Base-by-base conservation (phyloP, 306 rosid genomes). In the Cicer yamashitae region DNA sequence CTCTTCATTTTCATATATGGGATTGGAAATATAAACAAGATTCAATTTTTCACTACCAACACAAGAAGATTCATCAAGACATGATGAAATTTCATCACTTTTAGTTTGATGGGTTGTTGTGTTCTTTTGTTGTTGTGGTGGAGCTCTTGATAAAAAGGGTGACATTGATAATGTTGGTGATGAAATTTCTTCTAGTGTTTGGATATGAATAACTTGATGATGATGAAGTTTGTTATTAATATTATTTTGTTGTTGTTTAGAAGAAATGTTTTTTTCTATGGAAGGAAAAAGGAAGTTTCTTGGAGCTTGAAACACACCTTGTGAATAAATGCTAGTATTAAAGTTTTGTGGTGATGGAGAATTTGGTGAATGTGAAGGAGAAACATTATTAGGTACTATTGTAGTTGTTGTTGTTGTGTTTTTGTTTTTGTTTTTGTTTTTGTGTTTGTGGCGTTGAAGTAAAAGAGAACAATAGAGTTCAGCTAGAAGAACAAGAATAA, bases 401-500 rank as follows among this genome's bases (percentile, higher is more conserved):
- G 30, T 17, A n/a, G 80, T 3, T 38, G 56, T 37, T 40, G 79
- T 34, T 25, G 50, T 34, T 60, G 66, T 30, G 88, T 5, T 64
- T 76, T 18, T 18, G 69, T 2, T 50, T n/a, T 73, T 54, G 75
- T 51, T 34, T 70, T 30, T 47, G 75, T 79, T 70, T 78, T 86
- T 89, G 67, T 57, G 88, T 71, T 80, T 85, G 77, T 96, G 97
- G 47, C 96, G 88, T 45, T 89, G 89, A 85, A 88, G 89, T 52
- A 94, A 81, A 75, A 94, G 96, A 71, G 99, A 92, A 41, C 99
- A 94, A 82, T 92, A 94, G 85, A 94, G 96, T 83, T 94, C 96
- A 8, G 91, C 96, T 0, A 94, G 86, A 37, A 94, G 89, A 6
- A 92, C 96, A 1, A 94, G 57, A 48, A 94, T 90, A 47, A 94